Evolutionary conservation across 116 monocot genomes (phyloP).

Genomic region (Phalaenopsis hybrid): DNA sequence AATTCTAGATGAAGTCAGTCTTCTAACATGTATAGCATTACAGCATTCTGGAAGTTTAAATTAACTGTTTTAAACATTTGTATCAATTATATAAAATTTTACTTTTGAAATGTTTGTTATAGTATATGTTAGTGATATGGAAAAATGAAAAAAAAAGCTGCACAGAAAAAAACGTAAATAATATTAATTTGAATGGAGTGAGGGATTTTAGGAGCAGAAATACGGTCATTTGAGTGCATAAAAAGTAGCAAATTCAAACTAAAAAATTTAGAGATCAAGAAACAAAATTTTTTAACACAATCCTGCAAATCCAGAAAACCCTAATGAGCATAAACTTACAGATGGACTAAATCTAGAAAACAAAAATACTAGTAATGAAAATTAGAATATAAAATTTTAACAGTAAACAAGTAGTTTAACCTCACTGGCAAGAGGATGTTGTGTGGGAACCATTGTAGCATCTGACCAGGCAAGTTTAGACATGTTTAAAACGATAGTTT

Average conservation of each 20-base stretch:
- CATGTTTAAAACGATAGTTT: slow-evolving; percentile 72
- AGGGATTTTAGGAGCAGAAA: background rate
- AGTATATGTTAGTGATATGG: background rate
- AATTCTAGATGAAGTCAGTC: background rate
- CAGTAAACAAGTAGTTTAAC: slow-evolving; percentile 18
- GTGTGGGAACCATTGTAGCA: slow-evolving; percentile 39
- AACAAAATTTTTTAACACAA: background rate
- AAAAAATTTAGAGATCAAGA: background rate
- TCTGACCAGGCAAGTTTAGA: slow-evolving; percentile 80
- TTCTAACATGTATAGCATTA: background rate
- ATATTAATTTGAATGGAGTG: background rate
- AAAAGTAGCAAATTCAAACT: background rate
- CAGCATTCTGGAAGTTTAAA: background rate
- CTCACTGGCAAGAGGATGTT: slow-evolving; percentile 92
- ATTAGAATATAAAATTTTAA: background rate
- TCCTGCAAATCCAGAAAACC: background rate
- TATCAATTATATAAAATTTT: background rate
- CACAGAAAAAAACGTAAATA: background rate
- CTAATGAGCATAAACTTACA: slow-evolving; percentile 1
- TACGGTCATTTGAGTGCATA: background rate
- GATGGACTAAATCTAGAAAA: background rate
- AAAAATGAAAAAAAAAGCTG: background rate
- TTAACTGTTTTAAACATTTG: background rate
- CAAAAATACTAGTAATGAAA: background rate
- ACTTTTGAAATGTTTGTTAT: background rate